phyloP scores from a whole-genome alignment of 306 rosid species.

The Vigna reflexopilosa region DNA sequence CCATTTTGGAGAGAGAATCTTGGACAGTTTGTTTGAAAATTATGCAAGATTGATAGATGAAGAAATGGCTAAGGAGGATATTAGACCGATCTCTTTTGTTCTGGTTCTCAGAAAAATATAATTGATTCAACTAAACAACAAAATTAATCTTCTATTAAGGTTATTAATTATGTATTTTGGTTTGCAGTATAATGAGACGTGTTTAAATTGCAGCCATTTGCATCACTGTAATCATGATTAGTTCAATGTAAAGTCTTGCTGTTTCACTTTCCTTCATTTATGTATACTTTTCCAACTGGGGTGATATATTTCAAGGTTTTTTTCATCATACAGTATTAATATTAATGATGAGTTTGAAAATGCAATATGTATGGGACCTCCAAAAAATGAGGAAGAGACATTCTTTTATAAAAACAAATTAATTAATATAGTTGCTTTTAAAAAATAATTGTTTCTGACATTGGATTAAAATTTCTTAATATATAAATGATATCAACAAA shows the following conservation, averaged over 20 bases:
- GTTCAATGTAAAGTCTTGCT: not conserved
- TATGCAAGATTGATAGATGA: slow-evolving; percentile 65
- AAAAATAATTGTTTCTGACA: not conserved
- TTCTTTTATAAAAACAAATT: not conserved
- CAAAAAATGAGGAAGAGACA: not conserved
- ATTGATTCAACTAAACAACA: not conserved
- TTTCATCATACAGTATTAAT: not conserved
- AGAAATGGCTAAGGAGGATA: slow-evolving; percentile 64
- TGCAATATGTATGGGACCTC: not conserved
- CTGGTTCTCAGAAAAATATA: slow-evolving; percentile 65
- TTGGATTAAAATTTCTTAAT: not conserved
- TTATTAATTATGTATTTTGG: slow-evolving; percentile 22
- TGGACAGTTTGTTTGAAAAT: slow-evolving; percentile 69
- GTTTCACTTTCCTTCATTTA: not conserved
- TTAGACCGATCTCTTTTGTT: slow-evolving; percentile 67
- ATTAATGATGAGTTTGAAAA: not conserved
- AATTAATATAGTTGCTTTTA: not conserved
- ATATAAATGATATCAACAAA: not conserved
- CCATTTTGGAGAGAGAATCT: slow-evolving; percentile 79
- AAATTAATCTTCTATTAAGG: not conserved
- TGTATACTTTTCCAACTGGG: not conserved
- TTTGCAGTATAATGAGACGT: slow-evolving; percentile 17
- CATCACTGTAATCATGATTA: slow-evolving; percentile 3
- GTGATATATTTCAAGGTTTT: not conserved
- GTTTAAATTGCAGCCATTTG: slow-evolving; percentile 27